phyloP scores from a whole-genome alignment of 768 basidiomycete species.

The Kwoniella dejecticola region DNA sequence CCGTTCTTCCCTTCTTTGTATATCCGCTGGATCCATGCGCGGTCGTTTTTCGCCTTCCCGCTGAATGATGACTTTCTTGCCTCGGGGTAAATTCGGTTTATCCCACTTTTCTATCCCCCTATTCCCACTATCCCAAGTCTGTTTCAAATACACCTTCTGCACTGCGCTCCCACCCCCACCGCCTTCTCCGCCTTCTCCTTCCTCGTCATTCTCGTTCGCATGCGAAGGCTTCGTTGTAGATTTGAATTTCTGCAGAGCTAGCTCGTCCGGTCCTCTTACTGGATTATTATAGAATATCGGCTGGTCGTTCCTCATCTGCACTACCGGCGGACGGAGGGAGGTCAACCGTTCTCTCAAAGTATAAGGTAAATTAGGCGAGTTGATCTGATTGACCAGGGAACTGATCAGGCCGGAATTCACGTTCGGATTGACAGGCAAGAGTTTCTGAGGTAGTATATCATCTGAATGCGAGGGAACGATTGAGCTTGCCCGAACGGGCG shows the following conservation, averaged over 20 bases:
- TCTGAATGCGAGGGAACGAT: constrained; percentile 35
- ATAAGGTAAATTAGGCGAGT: constrained; percentile 41
- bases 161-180: too few species aligned
- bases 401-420: constrained; percentile 15
- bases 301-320: constrained; percentile 26
- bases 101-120: constrained; percentile 36
- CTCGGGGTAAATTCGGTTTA: constrained; percentile 34
- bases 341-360: constrained; percentile 38
- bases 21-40: constrained; percentile 8
- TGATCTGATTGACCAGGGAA: constrained; percentile 33
- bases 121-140: constrained; percentile 43
- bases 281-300: constrained; percentile 41
- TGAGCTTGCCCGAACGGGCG: constrained; percentile 21
- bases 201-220: neutral
- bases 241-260: constrained; percentile 31
- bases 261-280: constrained; percentile 35
- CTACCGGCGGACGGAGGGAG: constrained; percentile 34
- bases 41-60: constrained; percentile 38
- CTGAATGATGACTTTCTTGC: constrained; percentile 38
- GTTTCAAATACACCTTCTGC: constrained; percentile 26
- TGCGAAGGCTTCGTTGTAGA: neutral
- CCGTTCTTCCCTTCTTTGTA: constrained; percentile 2
- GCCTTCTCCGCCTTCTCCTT: constrained; percentile 8
- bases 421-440: constrained; percentile 30
- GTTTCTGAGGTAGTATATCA: constrained; percentile 8